These are phyloP conservation scores for Populus euphratica DNA, from an alignment of 345 rosid genomes.

Conservation along the genomic window DNA sequence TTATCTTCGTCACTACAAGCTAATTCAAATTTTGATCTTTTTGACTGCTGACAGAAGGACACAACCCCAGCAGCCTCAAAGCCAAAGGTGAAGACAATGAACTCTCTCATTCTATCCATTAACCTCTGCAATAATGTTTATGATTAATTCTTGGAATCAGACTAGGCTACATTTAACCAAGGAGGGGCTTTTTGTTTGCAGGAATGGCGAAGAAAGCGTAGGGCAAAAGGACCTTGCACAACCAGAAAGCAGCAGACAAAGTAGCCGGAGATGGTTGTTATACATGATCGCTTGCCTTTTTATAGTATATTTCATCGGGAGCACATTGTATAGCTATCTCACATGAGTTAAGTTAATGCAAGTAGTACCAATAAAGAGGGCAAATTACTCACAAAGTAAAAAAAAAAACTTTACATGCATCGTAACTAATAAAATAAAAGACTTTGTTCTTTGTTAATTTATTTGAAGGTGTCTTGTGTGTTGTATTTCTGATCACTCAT, in stretches of 20 bases:
- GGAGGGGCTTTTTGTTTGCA: constrained; percentile 8
- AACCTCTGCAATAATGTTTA: neutral
- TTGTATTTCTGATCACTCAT: no score
- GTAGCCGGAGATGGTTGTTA: constrained; percentile 22
- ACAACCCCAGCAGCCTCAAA: neutral
- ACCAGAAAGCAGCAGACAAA: neutral
- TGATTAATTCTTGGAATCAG: neutral
- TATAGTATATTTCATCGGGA: constrained; percentile 28
- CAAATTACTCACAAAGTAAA: no score
- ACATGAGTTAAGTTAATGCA: neutral
- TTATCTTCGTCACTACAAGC: neutral
- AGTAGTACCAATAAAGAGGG: neutral
- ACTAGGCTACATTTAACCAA: neutral
- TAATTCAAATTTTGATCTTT: neutral
- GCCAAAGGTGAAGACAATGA: neutral
- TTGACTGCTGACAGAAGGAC: neutral
- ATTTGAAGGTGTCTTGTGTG: no score
- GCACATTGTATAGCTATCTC: constrained; percentile 22
- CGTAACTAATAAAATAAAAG: neutral
- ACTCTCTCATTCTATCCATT: neutral
- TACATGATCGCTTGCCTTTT: constrained; percentile 19
- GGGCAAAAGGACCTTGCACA: neutral
- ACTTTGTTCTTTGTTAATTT: neutral
- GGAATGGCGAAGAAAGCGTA: neutral
- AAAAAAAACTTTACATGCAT: neutral